Conservation (phyloP, 805 yeast species). For the Sugiyamaella lignohabitans region DNA sequence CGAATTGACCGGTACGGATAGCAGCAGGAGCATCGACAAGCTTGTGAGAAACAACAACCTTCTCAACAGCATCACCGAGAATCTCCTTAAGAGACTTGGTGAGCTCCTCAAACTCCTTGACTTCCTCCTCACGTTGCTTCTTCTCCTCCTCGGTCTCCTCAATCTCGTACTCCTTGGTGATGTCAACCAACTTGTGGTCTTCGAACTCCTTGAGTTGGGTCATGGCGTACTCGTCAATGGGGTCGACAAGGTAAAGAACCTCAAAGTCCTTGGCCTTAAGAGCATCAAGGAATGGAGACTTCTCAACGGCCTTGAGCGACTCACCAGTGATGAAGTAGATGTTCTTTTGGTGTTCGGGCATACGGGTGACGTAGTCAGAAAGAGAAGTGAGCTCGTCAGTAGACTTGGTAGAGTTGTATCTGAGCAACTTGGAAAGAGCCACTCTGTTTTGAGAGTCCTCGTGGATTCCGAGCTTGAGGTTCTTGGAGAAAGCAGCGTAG, state of each 20-base stretch:
- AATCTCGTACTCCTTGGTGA: conserved; percentile 97
- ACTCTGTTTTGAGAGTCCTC: conserved; percentile 98
- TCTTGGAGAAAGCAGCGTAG: conserved; percentile 96
- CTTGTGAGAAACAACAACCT: conserved; percentile 97
- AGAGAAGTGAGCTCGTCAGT: conserved; percentile 90
- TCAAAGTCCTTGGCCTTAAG: conserved; percentile 98
- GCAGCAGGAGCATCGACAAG: conserved; percentile 99
- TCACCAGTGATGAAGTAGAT: conserved; percentile 99
- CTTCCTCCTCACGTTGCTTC: conserved; percentile 86
- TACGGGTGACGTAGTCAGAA: conserved; percentile 95
- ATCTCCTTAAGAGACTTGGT: conserved; percentile 95
- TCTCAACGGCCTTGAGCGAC: conserved; percentile 93
- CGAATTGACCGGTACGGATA: conserved; percentile 99
- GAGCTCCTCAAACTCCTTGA: conserved; percentile 84
- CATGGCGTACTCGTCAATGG: conserved; percentile 99
- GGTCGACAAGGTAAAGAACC: conserved; percentile 96
- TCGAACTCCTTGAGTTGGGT: conserved; percentile 99
- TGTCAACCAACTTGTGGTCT: conserved; percentile 97
- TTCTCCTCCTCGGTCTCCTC: conserved; percentile 97
- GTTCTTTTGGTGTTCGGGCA: conserved; percentile 99
- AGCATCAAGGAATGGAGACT: conserved; percentile 98
- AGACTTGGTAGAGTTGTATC: conserved; percentile 96
- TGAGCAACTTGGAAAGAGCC: conserved; percentile 90
- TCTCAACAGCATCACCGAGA: conserved; percentile 98
- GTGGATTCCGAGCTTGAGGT: conserved; percentile 97